These are phyloP conservation scores for Prunus mira DNA, from an alignment of 306 rosid species.

Conservation along the genomic window DNA sequence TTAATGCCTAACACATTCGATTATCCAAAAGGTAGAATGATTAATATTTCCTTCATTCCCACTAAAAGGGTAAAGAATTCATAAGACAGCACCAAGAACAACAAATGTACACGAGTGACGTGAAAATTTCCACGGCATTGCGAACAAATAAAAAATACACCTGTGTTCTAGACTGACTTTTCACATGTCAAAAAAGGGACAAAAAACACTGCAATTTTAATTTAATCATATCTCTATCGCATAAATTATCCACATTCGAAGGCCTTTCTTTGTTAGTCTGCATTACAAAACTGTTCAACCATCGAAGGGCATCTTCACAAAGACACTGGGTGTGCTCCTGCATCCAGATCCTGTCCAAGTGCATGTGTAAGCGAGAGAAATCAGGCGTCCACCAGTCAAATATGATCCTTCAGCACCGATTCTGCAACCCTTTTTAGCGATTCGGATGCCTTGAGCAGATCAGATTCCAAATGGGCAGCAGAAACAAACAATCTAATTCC, in stretches of 20 bases:
- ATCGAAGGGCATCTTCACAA: not conserved
- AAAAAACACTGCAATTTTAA: constrained; percentile 3
- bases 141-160: not conserved
- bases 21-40: not conserved
- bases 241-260: constrained; percentile 9
- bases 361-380: not conserved
- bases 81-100: not conserved
- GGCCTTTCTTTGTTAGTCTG: constrained; percentile 10
- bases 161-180: constrained; percentile 1
- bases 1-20: not conserved
- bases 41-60: not conserved
- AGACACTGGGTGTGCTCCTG: not conserved
- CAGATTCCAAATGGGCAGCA: constrained; percentile 78
- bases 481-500: constrained; percentile 84
- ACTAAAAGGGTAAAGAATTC: not conserved
- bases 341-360: not conserved
- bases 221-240: not conserved
- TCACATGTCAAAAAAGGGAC: not conserved
- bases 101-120: not conserved
- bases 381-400: constrained; percentile 21
- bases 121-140: not conserved
- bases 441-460: constrained; percentile 68
- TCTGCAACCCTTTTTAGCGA: constrained; percentile 68
- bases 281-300: constrained; percentile 17
- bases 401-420: constrained; percentile 47